These are phyloP conservation scores for Blastobotrys robertii DNA, from an alignment of 805 yeast genomes.

Conservation along the genomic window DNA sequence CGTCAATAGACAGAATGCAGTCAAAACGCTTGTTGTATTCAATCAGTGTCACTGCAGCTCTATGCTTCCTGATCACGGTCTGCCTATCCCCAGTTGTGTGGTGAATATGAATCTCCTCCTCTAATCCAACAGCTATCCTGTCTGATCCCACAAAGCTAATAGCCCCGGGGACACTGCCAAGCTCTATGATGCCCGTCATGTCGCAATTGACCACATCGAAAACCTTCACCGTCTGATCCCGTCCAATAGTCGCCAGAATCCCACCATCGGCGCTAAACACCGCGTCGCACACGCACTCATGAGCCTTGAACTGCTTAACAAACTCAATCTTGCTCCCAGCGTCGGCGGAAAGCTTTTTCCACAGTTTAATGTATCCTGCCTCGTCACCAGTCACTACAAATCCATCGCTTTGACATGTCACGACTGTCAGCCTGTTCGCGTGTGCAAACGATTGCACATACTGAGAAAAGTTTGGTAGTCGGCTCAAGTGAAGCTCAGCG, in stretches of 20 bases:
- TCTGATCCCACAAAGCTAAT: constrained; percentile 17
- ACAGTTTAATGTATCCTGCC: constrained; percentile 30
- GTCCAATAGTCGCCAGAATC: constrained; percentile 21
- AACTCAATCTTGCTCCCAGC: constrained; percentile 22
- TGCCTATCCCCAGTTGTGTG: constrained; percentile 18
- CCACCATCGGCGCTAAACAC: constrained; percentile 18
- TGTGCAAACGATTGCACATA: constrained; percentile 23
- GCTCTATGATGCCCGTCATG: constrained; percentile 27
- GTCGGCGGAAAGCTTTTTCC: constrained; percentile 19
- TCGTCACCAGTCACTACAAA: constrained; percentile 24
- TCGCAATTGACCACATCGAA: constrained; percentile 31
- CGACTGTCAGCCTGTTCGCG: constrained; percentile 9
- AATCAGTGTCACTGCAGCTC: constrained; percentile 14
- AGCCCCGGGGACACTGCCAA: constrained; percentile 22
- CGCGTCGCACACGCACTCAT: constrained; percentile 10
- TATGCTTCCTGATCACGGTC: constrained; percentile 10
- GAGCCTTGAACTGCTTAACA: constrained; percentile 25
- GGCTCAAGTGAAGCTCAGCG: background rate
- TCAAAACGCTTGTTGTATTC: constrained; percentile 19
- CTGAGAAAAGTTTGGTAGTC: constrained; percentile 8
- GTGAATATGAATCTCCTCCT: background rate
- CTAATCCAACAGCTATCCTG: too few relatives aligned
- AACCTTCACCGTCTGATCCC: constrained; percentile 19
- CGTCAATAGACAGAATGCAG: constrained; percentile 25
- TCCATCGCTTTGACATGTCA: constrained; percentile 10